phyloP scores from a whole-genome alignment of 306 rosid genomes.

The Trichosanthes cucumerina region DNA sequence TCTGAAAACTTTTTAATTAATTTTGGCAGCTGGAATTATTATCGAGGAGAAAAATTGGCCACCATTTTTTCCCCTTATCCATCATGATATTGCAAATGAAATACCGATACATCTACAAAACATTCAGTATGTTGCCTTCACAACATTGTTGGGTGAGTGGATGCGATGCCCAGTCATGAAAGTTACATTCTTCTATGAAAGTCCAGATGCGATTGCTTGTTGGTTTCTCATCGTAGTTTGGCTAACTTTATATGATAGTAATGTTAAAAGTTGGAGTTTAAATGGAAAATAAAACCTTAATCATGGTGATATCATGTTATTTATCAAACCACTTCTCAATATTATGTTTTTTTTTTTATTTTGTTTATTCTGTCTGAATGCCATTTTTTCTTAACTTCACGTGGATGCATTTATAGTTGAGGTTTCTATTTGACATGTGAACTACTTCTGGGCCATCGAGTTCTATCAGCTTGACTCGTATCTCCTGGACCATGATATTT shows the following conservation, averaged over 20 bases:
- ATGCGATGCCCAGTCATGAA: constrained; percentile 8
- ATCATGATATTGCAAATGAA: constrained; percentile 80
- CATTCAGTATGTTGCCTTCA: constrained; percentile 76
- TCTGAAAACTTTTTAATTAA: background rate
- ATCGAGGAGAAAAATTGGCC: constrained; percentile 94
- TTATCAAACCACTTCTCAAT: background rate
- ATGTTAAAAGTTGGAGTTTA: background rate
- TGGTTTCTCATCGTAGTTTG: constrained; percentile 2
- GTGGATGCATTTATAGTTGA: background rate
- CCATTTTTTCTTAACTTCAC: background rate
- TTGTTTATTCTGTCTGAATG: background rate
- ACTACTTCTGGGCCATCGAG: background rate
- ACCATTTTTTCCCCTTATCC: constrained; percentile 83
- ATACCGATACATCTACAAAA: constrained; percentile 88
- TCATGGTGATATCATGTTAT: background rate
- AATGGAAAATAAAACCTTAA: background rate
- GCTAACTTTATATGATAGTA: background rate
- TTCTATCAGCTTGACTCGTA: background rate
- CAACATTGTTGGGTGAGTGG: constrained; percentile 80
- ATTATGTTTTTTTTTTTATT: background rate
- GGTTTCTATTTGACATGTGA: background rate
- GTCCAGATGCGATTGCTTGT: constrained; percentile 12
- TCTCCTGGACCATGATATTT: background rate
- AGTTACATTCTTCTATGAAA: constrained; percentile 12
- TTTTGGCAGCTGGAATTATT: constrained; percentile 64